Base-by-base conservation (phyloP, 768 basidiomycete genomes). In the Suillus cothurnatus region DNA sequence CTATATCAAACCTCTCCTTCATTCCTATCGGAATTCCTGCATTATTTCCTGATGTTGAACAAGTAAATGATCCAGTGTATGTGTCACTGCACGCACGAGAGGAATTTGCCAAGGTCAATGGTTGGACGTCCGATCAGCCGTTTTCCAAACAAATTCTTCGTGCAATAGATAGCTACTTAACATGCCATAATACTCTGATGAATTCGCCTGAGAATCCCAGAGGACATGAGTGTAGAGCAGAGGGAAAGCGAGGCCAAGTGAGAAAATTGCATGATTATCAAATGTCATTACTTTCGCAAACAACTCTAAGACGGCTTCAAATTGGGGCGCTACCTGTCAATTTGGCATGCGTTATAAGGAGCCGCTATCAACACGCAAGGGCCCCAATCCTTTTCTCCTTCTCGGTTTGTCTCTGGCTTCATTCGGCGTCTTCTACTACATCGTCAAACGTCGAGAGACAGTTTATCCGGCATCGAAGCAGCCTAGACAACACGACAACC, bases 321-420 rank as follows among this genome's bases (percentile, higher is more conserved):
- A 32, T 58, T 28, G 57, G 38, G 57, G 38, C n/a, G 56, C 23
- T 26, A 58, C 50, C 50, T 28, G 50, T 28, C 38, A 38, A 38
- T 38, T 12, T 39, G 26, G 28, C 38, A 59, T 59, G 58, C 58
- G 58, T 28, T 28, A 21, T 31, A 59, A 31, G 39, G 58, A 59
- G 12, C 58, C 19, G 70, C 59, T 39, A 53, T 58, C 67, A 53
- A 64, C 64, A 39, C 75, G 73, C 69, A 77, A 74, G 68, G 76
- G 73, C 50, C 91, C 90, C 17, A 90, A 89, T 79, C 90, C 91
- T 41, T 77, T 85, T 73, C 74, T 88, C 65, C 80, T 92, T 67
- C 73, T 86, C 65, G 87, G 80, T 34, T 77, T 93, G 65, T 80
- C 84, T 52, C 69, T 83, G 52, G 76, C 81, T 47, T 87, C 90